Conservation (phyloP, 148 eudicot species). For the Rhododendron ferrugineum region DNA sequence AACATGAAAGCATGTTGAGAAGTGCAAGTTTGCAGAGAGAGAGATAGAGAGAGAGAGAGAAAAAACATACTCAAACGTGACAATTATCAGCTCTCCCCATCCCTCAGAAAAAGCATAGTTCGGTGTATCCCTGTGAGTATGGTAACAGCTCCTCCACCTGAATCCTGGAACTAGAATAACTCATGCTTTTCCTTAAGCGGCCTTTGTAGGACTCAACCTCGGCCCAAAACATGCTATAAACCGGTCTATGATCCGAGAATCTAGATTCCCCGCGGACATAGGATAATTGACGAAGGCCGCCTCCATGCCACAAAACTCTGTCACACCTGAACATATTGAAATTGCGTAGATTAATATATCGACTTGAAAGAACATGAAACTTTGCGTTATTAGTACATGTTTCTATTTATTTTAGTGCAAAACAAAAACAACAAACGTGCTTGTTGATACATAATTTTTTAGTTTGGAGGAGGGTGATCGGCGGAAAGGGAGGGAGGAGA, state of each 20-base stretch:
- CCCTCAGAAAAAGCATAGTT: slow-evolving; percentile 75
- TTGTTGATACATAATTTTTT: not conserved
- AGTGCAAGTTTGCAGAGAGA: not conserved
- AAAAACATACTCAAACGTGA: slow-evolving; percentile 25
- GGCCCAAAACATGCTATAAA: slow-evolving; percentile 79
- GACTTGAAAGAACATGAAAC: not conserved
- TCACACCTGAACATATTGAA: slow-evolving; percentile 68
- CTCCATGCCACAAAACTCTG: slow-evolving; percentile 76
- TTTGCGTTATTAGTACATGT: not conserved
- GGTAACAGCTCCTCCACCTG: slow-evolving; percentile 76
- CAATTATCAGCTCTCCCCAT: slow-evolving; percentile 13
- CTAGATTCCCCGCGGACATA: slow-evolving; percentile 87
- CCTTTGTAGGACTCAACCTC: slow-evolving; percentile 80
- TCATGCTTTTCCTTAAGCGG: slow-evolving; percentile 61
- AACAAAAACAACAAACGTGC: not conserved
- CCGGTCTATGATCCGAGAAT: slow-evolving; percentile 91
- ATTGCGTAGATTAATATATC: slow-evolving; percentile 3
- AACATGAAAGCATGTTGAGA: not conserved
- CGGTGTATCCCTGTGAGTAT: slow-evolving; percentile 79
- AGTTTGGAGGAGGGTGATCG: not conserved
- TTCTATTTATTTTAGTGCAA: not conserved
- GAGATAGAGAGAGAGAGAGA: not conserved
- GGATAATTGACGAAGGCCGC: slow-evolving; percentile 76
- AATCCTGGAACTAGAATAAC: slow-evolving; percentile 61
- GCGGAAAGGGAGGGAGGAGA: not conserved